Percentiles rank a stretch among this genome's conserved stretches.
Conservation (phyloP, 495 filamentous ascomycete species). For the Daldinia grandis region DNA sequence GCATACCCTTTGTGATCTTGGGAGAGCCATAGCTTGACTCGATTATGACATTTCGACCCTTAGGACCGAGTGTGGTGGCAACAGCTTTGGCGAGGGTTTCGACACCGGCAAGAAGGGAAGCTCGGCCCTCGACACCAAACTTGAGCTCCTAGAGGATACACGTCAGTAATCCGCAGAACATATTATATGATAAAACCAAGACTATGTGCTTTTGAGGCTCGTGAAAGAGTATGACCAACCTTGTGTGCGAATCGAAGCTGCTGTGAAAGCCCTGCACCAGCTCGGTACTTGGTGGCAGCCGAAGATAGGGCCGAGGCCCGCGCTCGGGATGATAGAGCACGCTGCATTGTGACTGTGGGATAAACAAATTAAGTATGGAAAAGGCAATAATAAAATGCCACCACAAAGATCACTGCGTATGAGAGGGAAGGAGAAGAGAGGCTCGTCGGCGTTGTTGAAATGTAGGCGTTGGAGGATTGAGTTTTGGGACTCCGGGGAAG, state of each 20-base stretch:
- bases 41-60: slow-evolving; percentile 97
- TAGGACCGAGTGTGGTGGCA: slow-evolving; percentile 94
- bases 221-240: slow-evolving; percentile 61
- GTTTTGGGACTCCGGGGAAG: slow-evolving; percentile 36
- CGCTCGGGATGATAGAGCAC: slow-evolving; percentile 71
- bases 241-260: slow-evolving; percentile 95
- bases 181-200: slow-evolving; percentile 6
- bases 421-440: slow-evolving; percentile 8
- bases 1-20: slow-evolving; percentile 98
- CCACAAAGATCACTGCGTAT: slow-evolving; percentile 28
- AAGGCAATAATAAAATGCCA: slow-evolving; percentile 41
- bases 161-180: slow-evolving; percentile 31
- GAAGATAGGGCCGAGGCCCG: slow-evolving; percentile 74
- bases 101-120: slow-evolving; percentile 88
- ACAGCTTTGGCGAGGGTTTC: slow-evolving; percentile 97
- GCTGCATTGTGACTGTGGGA: slow-evolving; percentile 68
- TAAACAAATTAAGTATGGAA: slow-evolving; percentile 14
- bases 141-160: slow-evolving; percentile 78
- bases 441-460: slow-evolving; percentile 14
- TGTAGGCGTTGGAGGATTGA: slow-evolving; percentile 26
- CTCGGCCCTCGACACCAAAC: slow-evolving; percentile 95
- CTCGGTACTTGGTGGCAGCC: slow-evolving; percentile 62
- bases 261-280: slow-evolving; percentile 65
- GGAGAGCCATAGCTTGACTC: slow-evolving; percentile 97
- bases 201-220: not conserved